Conservation (phyloP, 129 eudicot species). For the Cynara cardunculus region DNA sequence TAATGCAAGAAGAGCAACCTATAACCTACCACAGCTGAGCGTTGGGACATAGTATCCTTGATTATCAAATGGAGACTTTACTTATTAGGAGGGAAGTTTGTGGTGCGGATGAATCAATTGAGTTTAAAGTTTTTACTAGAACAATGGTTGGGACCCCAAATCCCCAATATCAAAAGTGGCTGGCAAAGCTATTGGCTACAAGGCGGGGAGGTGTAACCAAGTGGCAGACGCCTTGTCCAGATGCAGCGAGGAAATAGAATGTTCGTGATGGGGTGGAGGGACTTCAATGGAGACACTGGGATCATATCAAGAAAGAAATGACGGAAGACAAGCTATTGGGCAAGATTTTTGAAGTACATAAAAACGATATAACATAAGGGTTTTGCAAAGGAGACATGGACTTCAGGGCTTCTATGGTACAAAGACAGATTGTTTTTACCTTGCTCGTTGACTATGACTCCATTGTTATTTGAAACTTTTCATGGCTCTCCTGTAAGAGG, state of each 20-base stretch:
- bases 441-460: neutral
- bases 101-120: neutral
- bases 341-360: neutral
- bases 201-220: neutral
- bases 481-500: neutral
- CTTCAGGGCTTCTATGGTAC: neutral
- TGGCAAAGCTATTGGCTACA: neutral
- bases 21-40: neutral
- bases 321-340: neutral
- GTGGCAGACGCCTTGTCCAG: neutral
- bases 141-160: neutral
- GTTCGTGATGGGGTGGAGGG: neutral
- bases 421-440: neutral
- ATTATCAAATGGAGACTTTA: neutral
- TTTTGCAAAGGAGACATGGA: neutral
- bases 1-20: neutral
- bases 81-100: neutral
- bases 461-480: neutral
- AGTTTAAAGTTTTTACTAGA: neutral
- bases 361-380: neutral
- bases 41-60: neutral
- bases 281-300: neutral
- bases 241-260: neutral
- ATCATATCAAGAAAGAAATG: neutral
- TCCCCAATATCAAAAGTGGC: neutral